phyloP scores from a whole-genome alignment of 306 rosid genomes.

The Vicia villosa region DNA sequence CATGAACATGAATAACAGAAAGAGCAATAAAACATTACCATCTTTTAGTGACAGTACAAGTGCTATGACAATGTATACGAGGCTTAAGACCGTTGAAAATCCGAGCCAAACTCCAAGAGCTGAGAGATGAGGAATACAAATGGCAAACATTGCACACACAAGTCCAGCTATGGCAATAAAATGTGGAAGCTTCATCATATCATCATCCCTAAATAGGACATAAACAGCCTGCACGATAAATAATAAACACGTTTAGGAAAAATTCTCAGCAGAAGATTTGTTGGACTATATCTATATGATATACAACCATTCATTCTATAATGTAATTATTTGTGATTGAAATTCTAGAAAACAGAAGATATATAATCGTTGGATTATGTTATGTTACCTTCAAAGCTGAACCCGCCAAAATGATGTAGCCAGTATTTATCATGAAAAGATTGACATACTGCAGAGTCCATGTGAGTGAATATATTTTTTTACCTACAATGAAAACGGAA shows the following conservation, averaged over 20 bases:
- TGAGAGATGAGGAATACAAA: constrained; percentile 88
- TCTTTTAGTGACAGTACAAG: constrained; percentile 65
- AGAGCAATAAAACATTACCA: constrained; percentile 55
- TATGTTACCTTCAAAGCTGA: constrained; percentile 78
- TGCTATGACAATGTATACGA: constrained; percentile 62
- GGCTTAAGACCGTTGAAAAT: constrained; percentile 82
- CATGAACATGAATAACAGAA: constrained; percentile 5
- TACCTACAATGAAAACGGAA: constrained; percentile 54
- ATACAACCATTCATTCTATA: neutral
- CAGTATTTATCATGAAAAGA: constrained; percentile 94
- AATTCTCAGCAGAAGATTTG: neutral
- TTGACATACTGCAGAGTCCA: constrained; percentile 90
- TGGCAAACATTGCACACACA: constrained; percentile 81
- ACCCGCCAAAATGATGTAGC: constrained; percentile 88
- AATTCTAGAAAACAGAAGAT: neutral
- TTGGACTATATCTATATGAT: neutral
- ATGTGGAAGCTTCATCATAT: constrained; percentile 77
- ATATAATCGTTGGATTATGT: neutral
- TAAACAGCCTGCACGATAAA: constrained; percentile 62
- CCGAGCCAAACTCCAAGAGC: constrained; percentile 92
- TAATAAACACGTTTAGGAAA: constrained; percentile 13
- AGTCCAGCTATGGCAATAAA: constrained; percentile 77
- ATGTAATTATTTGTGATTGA: neutral
- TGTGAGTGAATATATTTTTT: constrained; percentile 73
- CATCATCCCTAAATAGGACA: constrained; percentile 69